These are phyloP conservation scores for Sergeia podlipaevii DNA, from an alignment of 208 protist species.

Conservation along the genomic window DNA sequence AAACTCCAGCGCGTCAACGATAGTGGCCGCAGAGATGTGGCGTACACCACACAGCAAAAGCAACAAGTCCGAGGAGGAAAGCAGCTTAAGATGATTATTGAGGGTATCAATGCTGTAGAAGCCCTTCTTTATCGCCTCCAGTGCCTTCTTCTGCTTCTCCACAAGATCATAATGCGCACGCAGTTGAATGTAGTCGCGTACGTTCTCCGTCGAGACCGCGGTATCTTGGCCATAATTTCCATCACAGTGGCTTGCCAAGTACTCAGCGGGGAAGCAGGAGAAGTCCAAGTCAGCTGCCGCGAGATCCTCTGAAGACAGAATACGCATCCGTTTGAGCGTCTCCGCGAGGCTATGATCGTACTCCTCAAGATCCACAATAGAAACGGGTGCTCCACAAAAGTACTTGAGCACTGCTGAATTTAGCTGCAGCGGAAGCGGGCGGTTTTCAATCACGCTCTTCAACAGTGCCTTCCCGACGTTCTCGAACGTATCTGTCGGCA, in stretches of 20 bases:
- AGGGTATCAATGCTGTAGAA: constrained; percentile 39
- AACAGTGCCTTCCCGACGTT: constrained; percentile 55
- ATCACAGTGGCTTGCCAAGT: constrained; percentile 20
- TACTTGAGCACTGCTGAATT: constrained; percentile 61
- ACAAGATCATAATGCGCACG: constrained; percentile 44
- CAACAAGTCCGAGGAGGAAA: constrained; percentile 47
- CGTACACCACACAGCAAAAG: constrained; percentile 57
- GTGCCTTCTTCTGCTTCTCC: constrained; percentile 20
- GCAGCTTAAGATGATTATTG: constrained; percentile 47
- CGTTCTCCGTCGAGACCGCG: constrained; percentile 36
- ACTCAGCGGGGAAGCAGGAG: constrained; percentile 29
- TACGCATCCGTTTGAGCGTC: constrained; percentile 42
- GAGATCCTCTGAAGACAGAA: constrained; percentile 49
- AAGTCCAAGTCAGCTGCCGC: constrained; percentile 36
- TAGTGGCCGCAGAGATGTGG: constrained; percentile 40
- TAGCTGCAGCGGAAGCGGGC: constrained; percentile 51
- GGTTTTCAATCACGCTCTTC: constrained; percentile 64
- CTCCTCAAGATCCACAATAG: constrained; percentile 60
- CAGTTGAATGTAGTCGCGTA: constrained; percentile 56
- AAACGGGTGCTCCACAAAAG: constrained; percentile 29
- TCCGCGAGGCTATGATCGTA: constrained; percentile 44
- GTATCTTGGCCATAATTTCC: constrained; percentile 29
- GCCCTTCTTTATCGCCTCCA: constrained; percentile 45
- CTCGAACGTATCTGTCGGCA: constrained; percentile 31
- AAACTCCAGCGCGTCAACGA: constrained; percentile 55